A percentile compares a stretch with the other conserved stretches of the same genome.
These are phyloP conservation scores for Xerocomellus dryophilus DNA, from an alignment of 768 basidiomycete species.

Conservation along the genomic window DNA sequence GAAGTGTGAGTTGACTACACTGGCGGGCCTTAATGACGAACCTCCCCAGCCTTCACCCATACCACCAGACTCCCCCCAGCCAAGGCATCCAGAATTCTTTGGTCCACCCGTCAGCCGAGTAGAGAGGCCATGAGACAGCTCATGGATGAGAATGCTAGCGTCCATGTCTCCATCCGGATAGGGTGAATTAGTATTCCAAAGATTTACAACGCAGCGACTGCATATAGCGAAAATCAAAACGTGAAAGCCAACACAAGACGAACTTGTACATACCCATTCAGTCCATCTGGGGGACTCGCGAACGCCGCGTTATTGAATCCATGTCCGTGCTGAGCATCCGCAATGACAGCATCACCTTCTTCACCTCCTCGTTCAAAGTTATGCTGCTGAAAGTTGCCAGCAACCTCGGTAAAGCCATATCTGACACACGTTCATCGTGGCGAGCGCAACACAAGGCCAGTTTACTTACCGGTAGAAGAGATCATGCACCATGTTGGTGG, in stretches of 20 bases:
- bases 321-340: constrained; percentile 91
- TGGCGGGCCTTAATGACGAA: constrained; percentile 18
- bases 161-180: constrained; percentile 95
- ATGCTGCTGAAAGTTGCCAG: constrained; percentile 96
- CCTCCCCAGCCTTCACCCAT: constrained; percentile 98
- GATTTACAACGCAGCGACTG: constrained; percentile 85
- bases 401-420: constrained; percentile 86
- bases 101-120: constrained; percentile 95
- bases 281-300: constrained; percentile 78
- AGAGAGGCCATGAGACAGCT: constrained; percentile 82
- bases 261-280: constrained; percentile 53
- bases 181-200: constrained; percentile 88
- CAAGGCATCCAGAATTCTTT: constrained; percentile 85
- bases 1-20: not conserved
- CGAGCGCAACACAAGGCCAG: not conserved
- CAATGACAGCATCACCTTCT: constrained; percentile 86
- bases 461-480: constrained; percentile 61
- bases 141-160: constrained; percentile 94
- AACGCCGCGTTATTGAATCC: constrained; percentile 93
- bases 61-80: constrained; percentile 92
- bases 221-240: not conserved
- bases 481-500: constrained; percentile 76
- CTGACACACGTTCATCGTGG: constrained; percentile 33
- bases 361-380: constrained; percentile 92
- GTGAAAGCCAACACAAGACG: not conserved